Evolutionary conservation across 768 basidiomycete genomes (phyloP), one percentile per base, ranked within the genome.

Genomic region (Suillus cothurnatus): DNA sequence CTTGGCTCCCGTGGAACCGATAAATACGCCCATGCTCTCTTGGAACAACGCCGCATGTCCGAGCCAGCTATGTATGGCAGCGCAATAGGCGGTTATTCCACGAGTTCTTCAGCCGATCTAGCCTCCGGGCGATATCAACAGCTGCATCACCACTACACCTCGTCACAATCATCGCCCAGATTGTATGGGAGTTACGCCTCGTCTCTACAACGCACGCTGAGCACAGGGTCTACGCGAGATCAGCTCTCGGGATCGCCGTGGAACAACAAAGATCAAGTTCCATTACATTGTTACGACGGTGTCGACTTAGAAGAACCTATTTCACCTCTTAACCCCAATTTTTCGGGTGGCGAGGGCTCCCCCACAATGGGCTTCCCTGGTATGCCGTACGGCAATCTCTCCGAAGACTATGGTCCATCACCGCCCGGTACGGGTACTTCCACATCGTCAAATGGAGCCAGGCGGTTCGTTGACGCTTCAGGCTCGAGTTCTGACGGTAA

Each of bases 11-110:
- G 80, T 73, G 71, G 71, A 65, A 74, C 63, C 66, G 76, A 76
- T 74, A 75, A 73, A 72, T 70, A 77, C 72, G 66, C 74, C 69
- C 67, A 70, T 71, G 68, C 78, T 64, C 72, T 80, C 67, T 76
- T 84, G 64, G 87, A 88, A 78, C 86, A 86, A 61, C 81, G 88
- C 72, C 86, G 88, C 74, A 87, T 89, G 86, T 90, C 88, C 71
- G 88, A 89, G 73, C 87, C 88, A 56, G 77, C 85, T 62, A 78
- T 84, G 67, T 80, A 83, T 66, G 71, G 79, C 69, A 80, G 79
- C 73, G 67, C 81, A 61, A 80, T 85, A 71, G 68, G 78, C 49
- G 67, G 76, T 61, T 71, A 79, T 52, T 62, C 79, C 63, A 62
- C 76, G 47, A 76, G 76, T 64, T 64, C 69, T 63, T 55, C 74